A percentile compares a stretch with the other conserved stretches of the same genome.
phyloP scores from a whole-genome alignment of 345 rosid genomes.

The Carallia pectinifolia region DNA sequence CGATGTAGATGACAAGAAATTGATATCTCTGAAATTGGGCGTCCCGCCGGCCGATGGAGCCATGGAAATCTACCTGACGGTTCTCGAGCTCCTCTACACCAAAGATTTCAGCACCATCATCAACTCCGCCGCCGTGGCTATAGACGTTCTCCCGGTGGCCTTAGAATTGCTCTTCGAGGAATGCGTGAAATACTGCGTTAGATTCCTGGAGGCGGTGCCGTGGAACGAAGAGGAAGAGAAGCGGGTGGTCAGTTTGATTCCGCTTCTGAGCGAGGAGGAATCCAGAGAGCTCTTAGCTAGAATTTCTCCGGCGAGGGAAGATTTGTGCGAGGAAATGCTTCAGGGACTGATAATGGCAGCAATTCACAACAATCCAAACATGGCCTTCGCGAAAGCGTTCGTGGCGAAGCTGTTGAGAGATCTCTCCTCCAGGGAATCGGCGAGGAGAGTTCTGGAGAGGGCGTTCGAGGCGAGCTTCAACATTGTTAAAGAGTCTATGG shows the following conservation, averaged over 20 bases:
- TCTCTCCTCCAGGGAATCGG: slow-evolving; percentile 46
- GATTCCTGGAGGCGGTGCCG: slow-evolving; percentile 64
- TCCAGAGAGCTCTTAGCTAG: slow-evolving; percentile 57
- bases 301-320: slow-evolving; percentile 32
- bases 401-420: slow-evolving; percentile 66
- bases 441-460: slow-evolving; percentile 54
- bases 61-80: slow-evolving; percentile 37
- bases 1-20: neutral
- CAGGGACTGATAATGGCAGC: slow-evolving; percentile 51
- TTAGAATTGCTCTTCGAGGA: slow-evolving; percentile 62
- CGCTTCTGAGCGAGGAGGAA: slow-evolving; percentile 46
- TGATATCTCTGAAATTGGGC: slow-evolving; percentile 26
- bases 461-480: slow-evolving; percentile 53
- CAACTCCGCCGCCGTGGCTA: slow-evolving; percentile 42
- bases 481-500: slow-evolving; percentile 58
- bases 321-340: slow-evolving; percentile 60
- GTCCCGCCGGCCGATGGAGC: slow-evolving; percentile 33
- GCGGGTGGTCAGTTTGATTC: slow-evolving; percentile 44
- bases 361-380: slow-evolving; percentile 44
- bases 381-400: slow-evolving; percentile 62
- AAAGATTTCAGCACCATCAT: slow-evolving; percentile 38
- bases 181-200: slow-evolving; percentile 45
- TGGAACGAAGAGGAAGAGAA: slow-evolving; percentile 69
- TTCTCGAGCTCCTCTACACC: slow-evolving; percentile 54
- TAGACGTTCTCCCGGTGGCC: slow-evolving; percentile 58